Base-by-base conservation (phyloP, 306 rosid species). In the Quillaja saponaria region DNA sequence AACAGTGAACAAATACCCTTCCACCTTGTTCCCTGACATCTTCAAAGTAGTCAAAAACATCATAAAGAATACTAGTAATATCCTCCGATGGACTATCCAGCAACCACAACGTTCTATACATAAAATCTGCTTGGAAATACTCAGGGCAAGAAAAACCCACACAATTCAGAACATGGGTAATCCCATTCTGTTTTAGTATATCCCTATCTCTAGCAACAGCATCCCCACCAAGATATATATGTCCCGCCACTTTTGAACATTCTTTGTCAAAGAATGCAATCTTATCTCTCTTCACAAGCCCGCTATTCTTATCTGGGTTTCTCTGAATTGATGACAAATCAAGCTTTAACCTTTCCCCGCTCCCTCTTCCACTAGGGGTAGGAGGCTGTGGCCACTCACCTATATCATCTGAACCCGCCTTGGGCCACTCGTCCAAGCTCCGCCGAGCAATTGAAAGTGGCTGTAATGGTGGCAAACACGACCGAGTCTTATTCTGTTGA, bases 371-470 rank as follows among this genome's bases (percentile, higher is more conserved):
- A 25, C 97, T 76, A 0, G 99, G 99, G 6, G 99, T 94, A 14
- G 99, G 89, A 49, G 97, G 95, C 35, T 83, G 96, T 0, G 86
- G 86, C 99, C 99, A 94, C 88, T 94, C 99, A 1, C 99, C 99
- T 0, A 94, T 90, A 56, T 94, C 99, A 1, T 94, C 99, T 0
- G 96, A 90, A 19, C 99, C 80, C 0, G 99, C 95, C 72, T 81
- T 87, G 9, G 99, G 99, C 99, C 99, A 94, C 82, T 94, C 99
- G 7, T 94, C 97, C 55, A 94, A 74, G 82, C 97, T 94, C 70
- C 95, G 80, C 37, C 91, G 86, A 68, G 99, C 96, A 61, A 94
- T 85, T n/a, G 97, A 83, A 13, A 94, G 67, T 8, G 96, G 96
- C 76, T 89, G 97, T 55, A 94, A 75, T 6, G 96, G 99, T 3